Base-by-base conservation (phyloP, 192 early-diverging fungal genomes). In the Phlyctochytrium bullatum region DNA sequence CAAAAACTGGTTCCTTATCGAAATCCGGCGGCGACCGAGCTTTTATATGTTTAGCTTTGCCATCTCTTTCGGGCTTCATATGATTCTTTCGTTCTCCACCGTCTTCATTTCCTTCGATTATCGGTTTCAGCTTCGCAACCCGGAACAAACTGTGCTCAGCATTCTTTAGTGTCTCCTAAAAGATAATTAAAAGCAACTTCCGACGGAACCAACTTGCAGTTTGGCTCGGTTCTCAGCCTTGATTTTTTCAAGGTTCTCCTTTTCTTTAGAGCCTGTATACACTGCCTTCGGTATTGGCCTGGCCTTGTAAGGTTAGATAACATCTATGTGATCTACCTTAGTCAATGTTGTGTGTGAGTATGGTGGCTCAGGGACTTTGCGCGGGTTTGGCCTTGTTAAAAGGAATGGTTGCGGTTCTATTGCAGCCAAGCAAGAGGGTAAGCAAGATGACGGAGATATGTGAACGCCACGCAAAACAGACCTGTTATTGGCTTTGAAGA, bases 391-490 rank as follows among this genome's bases (percentile, higher is more conserved):
- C 28, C 69, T 61, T 23, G 82, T 81, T 14, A 81, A 66, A n/a
- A 78, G 30, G 56, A 83, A 83, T 1, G 82, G 79, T 2, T 64
- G 67, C 25, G 66, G 27, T 36, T 72, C 78, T 77, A 33, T 47
- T 28, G 2, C 47, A 2, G 25, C 34, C 10, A 33, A 23, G 2
- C 4, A 3, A 3, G 47, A n/a, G 20, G 28, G 35, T 34, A 3
- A 20, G 20, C 23, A n/a, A 33, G 34, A 61, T 16, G 3, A n/a
- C n/a, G n/a, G n/a, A n/a, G n/a, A n/a, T n/a, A n/a, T n/a, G n/a
- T n/a, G n/a, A n/a, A 61, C 3, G 60, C 14, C 20, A 25, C 30
- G 6, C 34, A 59, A 27, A 40, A n/a, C 31, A 2, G 59, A 75
- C 73, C 75, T 35, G 75, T 78, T 20, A 65, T 54, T 2, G 29